Base-by-base conservation (phyloP, 2,329 filamentous ascomycete genomes). In the Macrophomina tecta region DNA sequence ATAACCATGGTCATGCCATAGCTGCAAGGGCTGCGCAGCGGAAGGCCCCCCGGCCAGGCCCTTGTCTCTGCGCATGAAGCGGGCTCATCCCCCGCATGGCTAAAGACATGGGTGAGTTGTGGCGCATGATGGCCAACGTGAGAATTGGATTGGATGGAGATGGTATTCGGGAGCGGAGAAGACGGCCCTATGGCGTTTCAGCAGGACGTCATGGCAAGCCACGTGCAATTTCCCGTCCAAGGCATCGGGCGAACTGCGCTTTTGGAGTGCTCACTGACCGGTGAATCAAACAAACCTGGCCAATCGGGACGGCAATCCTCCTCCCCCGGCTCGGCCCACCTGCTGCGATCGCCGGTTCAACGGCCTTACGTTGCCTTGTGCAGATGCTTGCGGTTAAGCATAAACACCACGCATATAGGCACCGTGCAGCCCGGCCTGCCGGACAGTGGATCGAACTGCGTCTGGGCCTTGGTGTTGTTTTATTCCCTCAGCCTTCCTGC, bases 181-280 rank as follows among this genome's bases (percentile, higher is more conserved):
- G 4, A 23, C n/a, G n/a, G 46, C 8, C 46, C 46, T 30, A 12
- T 30, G 34, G 53, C 12, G 58, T 61, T 49, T 61, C 42, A 61
- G 16, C 14, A 16, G n/a, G 58, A 61, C 58, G 58, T 61, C 58
- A 61, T 61, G 14, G 36, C 30, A 49, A 48, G 58, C 58, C 58
- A 61, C 58, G 58, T 61, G 58, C 58, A 61, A 61, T 61, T 42
- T 61, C 58, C 58, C 58, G 58, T 61, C 58, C 58, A 61, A 61
- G 58, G 58, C 58, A 61, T 34, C 58, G 58, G 55, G 30, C 58
- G 18, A 49, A 49, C 18, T 61, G 58, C 58, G 42, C 45, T 36
- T 46, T 45, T 60, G 23, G 55, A 32, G 12, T 30, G 6, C 49
- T 32, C 11, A 4, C n/a, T 12, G 49, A 60, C 55, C 14, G 16